Conservation (phyloP, 1,284 basidiomycete species). For the Melanopsichium pennsylvanicum region DNA sequence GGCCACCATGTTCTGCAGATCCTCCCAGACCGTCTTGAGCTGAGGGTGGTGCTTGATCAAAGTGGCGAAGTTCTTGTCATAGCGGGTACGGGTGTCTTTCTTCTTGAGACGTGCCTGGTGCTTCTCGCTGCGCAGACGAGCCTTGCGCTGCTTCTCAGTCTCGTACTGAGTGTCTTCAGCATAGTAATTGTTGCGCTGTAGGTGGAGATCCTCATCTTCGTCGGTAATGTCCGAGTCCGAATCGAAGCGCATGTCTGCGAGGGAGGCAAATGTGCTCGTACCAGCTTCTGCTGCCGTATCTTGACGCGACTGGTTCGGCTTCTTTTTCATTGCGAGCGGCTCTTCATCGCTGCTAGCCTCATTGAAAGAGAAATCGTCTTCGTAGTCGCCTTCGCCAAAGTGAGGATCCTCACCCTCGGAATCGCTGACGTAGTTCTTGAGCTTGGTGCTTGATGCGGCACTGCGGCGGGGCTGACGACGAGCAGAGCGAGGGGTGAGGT, state of each 20-base stretch:
- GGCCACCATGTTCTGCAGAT: constrained; percentile 71
- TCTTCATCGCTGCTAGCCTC: constrained; percentile 34
- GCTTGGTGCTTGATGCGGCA: constrained; percentile 10
- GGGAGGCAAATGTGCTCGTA: constrained; percentile 20
- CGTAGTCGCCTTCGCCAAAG: neutral
- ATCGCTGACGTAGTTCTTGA: constrained; percentile 6
- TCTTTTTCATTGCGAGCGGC: constrained; percentile 11
- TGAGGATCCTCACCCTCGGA: neutral
- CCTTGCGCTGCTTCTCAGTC: constrained; percentile 53
- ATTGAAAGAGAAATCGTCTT: constrained; percentile 9
- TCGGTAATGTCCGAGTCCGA: constrained; percentile 22
- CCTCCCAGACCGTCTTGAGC: constrained; percentile 85
- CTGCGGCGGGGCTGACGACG: constrained; percentile 35
- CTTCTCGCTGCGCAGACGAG: constrained; percentile 39
- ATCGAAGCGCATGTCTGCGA: constrained; percentile 15
- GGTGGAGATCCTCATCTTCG: constrained; percentile 24
- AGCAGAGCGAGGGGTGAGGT: constrained; percentile 25
- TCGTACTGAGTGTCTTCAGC: constrained; percentile 49
- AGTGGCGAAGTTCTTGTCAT: constrained; percentile 27
- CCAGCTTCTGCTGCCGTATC: constrained; percentile 13
- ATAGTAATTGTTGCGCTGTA: constrained; percentile 30
- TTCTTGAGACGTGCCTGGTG: constrained; percentile 40
- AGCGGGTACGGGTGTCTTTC: constrained; percentile 28
- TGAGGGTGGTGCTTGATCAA: constrained; percentile 70
- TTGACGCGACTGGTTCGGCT: neutral